These are phyloP conservation scores for Sporormia fimetaria DNA, from an alignment of 495 filamentous ascomycete species.

Conservation along the genomic window DNA sequence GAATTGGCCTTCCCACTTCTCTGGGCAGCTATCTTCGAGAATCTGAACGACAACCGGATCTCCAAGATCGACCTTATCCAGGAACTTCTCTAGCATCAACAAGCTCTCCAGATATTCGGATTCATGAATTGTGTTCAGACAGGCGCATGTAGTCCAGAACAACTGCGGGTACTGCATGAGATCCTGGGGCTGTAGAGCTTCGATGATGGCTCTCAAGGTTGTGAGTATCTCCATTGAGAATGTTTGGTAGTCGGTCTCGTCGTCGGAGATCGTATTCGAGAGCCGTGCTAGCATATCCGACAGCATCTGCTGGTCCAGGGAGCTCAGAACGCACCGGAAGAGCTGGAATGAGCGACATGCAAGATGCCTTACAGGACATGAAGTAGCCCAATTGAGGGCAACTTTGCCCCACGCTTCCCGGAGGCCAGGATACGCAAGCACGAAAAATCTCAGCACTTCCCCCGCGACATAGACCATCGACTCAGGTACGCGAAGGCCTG, in stretches of 20 bases:
- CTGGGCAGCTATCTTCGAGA: constrained; percentile 65
- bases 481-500: constrained; percentile 67
- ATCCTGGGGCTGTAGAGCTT: constrained; percentile 65
- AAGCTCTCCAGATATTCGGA: constrained; percentile 85
- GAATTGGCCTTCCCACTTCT: constrained; percentile 81
- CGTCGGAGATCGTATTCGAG: constrained; percentile 91
- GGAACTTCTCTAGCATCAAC: constrained; percentile 78
- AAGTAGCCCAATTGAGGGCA: constrained; percentile 88
- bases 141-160: constrained; percentile 96
- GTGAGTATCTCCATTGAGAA: constrained; percentile 98
- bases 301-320: constrained; percentile 83
- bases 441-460: constrained; percentile 74
- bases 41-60: constrained; percentile 54
- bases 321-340: constrained; percentile 83
- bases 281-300: constrained; percentile 89
- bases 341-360: constrained; percentile 96
- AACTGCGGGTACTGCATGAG: constrained; percentile 80
- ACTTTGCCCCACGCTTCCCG: constrained; percentile 83
- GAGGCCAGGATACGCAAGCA: constrained; percentile 71
- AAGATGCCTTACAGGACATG: constrained; percentile 88
- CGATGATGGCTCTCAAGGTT: constrained; percentile 80
- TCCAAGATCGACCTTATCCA: constrained; percentile 72
- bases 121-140: constrained; percentile 90
- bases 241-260: constrained; percentile 79
- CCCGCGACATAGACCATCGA: constrained; percentile 75